These are phyloP conservation scores for Yarrowia keelungensis DNA, from an alignment of 805 yeast species.

Conservation along the genomic window DNA sequence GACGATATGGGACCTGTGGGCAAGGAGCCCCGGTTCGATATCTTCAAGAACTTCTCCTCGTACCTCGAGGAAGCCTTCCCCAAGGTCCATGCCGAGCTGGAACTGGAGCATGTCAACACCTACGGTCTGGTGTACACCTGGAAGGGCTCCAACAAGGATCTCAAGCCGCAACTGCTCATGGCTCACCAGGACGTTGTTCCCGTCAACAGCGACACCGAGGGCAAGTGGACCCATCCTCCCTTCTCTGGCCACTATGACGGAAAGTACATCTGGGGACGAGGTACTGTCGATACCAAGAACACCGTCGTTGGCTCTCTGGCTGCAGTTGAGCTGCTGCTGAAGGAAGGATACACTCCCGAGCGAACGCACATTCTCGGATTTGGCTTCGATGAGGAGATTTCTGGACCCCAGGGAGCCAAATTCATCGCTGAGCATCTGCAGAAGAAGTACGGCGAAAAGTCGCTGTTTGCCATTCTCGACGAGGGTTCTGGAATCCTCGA, in stretches of 20 bases:
- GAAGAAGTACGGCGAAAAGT: conserved; percentile 64
- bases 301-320: conserved; percentile 70
- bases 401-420: conserved; percentile 69
- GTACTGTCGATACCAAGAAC: conserved; percentile 77
- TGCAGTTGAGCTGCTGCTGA: conserved; percentile 63
- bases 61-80: conserved; percentile 66
- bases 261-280: conserved; percentile 73
- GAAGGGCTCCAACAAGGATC: conserved; percentile 58
- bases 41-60: conserved; percentile 58
- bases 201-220: conserved; percentile 61
- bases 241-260: conserved; percentile 74
- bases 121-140: conserved; percentile 70
- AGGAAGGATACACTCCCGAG: conserved; percentile 61
- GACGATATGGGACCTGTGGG: conserved; percentile 62
- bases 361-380: conserved; percentile 70
- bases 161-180: conserved; percentile 71
- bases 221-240: conserved; percentile 72
- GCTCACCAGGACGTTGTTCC: conserved; percentile 89
- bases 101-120: conserved; percentile 63
- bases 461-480: conserved; percentile 70
- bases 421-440: conserved; percentile 57
- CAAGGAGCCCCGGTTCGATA: conserved; percentile 60
- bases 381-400: conserved; percentile 82
- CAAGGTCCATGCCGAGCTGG: conserved; percentile 55
- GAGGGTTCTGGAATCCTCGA: conserved; percentile 63